Evolutionary conservation across 768 basidiomycete genomes (phyloP), one percentile per base, ranked within the genome.

Genomic region (Hypholoma sublateritium): DNA sequence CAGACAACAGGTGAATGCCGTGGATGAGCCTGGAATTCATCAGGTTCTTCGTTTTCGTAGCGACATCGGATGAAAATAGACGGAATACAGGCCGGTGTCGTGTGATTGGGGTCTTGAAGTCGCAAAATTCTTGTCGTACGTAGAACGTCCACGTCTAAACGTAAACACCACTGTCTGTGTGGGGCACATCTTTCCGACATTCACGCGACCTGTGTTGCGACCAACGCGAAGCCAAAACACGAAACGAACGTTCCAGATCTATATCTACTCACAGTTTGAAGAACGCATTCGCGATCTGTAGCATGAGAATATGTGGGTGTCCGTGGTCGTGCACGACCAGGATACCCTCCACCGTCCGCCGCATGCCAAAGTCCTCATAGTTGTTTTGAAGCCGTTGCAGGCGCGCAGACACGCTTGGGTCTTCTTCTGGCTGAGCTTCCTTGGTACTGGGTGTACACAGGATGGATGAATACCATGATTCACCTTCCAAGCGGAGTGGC

Each of bases 221-320:
- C 22, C 48, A 51, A 53, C n/a, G 4, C 12, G 41, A 39, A 36
- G 46, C 17, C 39, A 28, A 47, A 41, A 17, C 1, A 41, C 16
- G 17, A 41, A 14, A 17, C 39, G 39, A 41, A 41, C 16, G 39
- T 41, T 41, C 17, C 39, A 19, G 24, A 43, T 37, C 50, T 57
- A 35, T 41, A 45, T 6, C 34, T 47, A 78, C 89, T 65, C 65
- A 94, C 93, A 99, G 85, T 72, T 98, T 98, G 82, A 98, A 98
- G 73, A 98, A 99, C 14, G 95, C 94, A 70, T 97, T 98, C 19
- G 95, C 97, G 68, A 99, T 97, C 69, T 98, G 97, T 5, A 98
- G 83, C 88, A 98, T 95, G 62, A 99, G 85, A 59, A 98, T 93
- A 67, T 99, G 96, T 1, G 96, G 95, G 67, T 96, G 93, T 0